Evolutionary conservation across 805 yeast genomes (phyloP).

Genomic region (Kodamaea kaohsiungensis): DNA sequence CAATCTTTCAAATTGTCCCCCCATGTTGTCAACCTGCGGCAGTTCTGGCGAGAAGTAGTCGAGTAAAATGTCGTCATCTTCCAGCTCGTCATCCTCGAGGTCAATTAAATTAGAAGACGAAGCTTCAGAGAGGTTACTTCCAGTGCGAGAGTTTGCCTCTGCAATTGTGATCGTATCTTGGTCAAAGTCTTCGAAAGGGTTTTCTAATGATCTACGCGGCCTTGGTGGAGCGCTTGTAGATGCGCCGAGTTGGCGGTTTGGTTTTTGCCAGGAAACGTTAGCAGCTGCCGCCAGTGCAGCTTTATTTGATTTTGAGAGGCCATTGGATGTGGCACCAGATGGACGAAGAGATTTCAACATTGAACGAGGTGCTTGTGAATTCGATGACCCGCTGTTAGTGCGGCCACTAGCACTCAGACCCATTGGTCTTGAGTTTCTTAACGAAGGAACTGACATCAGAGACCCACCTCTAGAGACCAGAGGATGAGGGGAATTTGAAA

Average conservation of each 20-base stretch:
- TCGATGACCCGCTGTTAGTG: conserved; percentile 11
- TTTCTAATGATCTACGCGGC: conserved; percentile 13
- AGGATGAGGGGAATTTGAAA: background rate
- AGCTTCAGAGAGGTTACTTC: background rate
- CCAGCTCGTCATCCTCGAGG: conserved; percentile 1
- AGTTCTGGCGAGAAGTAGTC: conserved; percentile 14
- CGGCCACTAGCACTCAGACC: background rate
- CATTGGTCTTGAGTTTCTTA: conserved; percentile 14
- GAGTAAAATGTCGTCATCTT: conserved; percentile 15
- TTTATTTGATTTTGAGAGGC: conserved; percentile 14
- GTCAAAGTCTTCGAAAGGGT: conserved; percentile 40
- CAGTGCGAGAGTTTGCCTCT: background rate
- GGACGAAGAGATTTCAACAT: conserved; percentile 37
- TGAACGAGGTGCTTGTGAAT: conserved; percentile 20
- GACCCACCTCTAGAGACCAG: conserved; percentile 6
- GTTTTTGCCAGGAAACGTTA: conserved; percentile 29
- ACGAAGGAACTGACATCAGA: conserved; percentile 20
- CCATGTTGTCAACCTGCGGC: conserved; percentile 4
- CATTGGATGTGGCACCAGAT: background rate
- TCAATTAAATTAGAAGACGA: conserved; percentile 5
- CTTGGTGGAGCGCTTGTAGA: background rate
- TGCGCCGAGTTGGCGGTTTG: conserved; percentile 4
- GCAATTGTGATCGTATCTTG: conserved; percentile 24
- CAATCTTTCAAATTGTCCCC: conserved; percentile 3
- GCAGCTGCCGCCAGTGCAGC: conserved; percentile 32